Evolutionary conservation across 2,329 filamentous ascomycete species (phyloP), one percentile per base, ranked within the genome.

Genomic region (Bipolaris zeicola): DNA sequence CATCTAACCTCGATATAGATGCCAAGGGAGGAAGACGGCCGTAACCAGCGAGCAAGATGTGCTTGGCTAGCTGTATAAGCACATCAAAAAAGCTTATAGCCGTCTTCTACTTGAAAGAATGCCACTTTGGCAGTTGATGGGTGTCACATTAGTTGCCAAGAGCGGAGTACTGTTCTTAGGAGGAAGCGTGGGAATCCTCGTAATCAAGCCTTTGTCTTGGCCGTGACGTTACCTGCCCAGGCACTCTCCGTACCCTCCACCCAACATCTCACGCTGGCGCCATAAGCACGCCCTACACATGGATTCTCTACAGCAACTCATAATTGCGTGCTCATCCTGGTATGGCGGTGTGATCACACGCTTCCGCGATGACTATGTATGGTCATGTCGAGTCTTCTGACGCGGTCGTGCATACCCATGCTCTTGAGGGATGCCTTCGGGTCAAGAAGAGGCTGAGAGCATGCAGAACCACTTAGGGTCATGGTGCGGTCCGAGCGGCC

Each of bases 171-270:
- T 37, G 45, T 28, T 28, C 45, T 54, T 36, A 20, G 14, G 7
- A 18, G 10, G 3, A 37, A 11, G 24, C 26, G 20, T 33, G 16
- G 14, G 22, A 22, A 31, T 44, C 8, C 39, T 49, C 18, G 52
- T 58, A 53, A 58, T 44, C 50, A 58, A 49, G 55, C 55, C 39
- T 41, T 54, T 55, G 47, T 55, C 47, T 60, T 58, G 50, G 58
- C 47, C 22, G 22, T 55, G 47, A 33, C n/a, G 5, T 33, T 10
- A 44, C n/a, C 6, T 18, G 26, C n/a, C 14, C 26, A 10, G 16
- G 26, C 42, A 13, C 16, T 16, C n/a, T 44, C 18, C 42, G 38
- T 33, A 42, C 41, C 13, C 13, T 39, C 42, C 55, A 58, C 48
- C 57, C 33, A 33, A 38, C 26, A 28, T 36, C 47, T 38, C 37